phyloP scores from a whole-genome alignment of 164 flowering plant species.

The Umbilicus rupestris region DNA sequence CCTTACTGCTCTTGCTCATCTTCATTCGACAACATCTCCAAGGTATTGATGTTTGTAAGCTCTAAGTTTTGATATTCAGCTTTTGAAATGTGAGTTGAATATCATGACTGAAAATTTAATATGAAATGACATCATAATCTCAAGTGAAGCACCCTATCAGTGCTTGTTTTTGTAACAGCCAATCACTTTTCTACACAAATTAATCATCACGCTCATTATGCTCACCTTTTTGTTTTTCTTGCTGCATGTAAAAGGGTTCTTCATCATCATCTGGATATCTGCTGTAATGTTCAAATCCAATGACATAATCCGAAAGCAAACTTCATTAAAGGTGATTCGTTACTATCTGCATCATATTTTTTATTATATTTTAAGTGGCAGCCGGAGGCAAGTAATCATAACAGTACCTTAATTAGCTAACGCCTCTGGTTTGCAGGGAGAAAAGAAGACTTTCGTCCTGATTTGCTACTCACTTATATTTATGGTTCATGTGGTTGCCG shows the following conservation, averaged over 20 bases:
- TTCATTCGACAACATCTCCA: conserved; percentile 93
- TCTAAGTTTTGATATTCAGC: neutral
- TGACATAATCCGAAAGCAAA: conserved; percentile 84
- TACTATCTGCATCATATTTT: neutral
- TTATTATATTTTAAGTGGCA: neutral
- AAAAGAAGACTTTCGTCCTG: conserved; percentile 63
- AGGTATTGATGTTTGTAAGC: conserved; percentile 33
- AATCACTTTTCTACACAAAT: too few relatives aligned
- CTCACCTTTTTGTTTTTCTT: neutral
- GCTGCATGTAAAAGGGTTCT: conserved; percentile 54
- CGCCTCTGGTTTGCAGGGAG: conserved; percentile 56
- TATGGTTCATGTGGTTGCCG: conserved; percentile 57
- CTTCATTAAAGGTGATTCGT: conserved; percentile 74
- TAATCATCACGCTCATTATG: neutral
- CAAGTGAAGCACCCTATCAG: neutral
- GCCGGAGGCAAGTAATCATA: neutral
- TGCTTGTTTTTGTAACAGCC: neutral
- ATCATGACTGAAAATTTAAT: neutral
- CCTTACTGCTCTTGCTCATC: conserved; percentile 83
- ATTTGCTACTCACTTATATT: conserved; percentile 49
- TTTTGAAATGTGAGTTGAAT: neutral
- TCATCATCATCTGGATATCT: conserved; percentile 90
- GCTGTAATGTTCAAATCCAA: conserved; percentile 97
- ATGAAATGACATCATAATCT: neutral
- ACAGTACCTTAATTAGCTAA: conserved; percentile 3